Base-by-base conservation (phyloP, 2,329 filamentous ascomycete species). In the Exophiala xenobiotica region DNA sequence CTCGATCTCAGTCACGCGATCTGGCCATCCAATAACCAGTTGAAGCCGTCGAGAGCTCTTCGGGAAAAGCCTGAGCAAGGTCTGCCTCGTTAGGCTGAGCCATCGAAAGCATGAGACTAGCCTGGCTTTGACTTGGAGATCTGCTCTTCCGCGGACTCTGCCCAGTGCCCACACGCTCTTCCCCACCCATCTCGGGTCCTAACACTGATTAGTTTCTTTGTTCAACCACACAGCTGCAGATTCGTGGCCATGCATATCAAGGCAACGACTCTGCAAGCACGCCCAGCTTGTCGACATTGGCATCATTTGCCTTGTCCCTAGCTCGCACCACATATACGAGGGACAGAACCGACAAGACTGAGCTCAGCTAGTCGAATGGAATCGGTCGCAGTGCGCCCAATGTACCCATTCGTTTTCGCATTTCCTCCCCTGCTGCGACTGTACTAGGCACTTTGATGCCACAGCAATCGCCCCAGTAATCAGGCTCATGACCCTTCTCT, bases 361-460 rank as follows among this genome's bases (percentile, higher is more conserved):
- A 19, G 47, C 16, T 43, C 14, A 27, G n/a, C 55, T 46, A 76
- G 61, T 76, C 73, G 58, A 75, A 75, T 4, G 73, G 73, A 59
- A 76, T 74, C 29, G 71, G 70, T 19, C 72, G 70, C 51, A 99
- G 69, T 88, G 90, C 78, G 33, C 74, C 78, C 12, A 79, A 83
- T 14, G 53, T 59, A 23, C 78, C 80, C 61, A 77, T 78, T 48
- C 78, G 78, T 75, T 95, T 97, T 75, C 81, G 86, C 78, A 87
- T 86, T 72, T 96, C 92, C 61, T 90, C 86, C 11, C 89, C 89
- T 1, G 93, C 95, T 22, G 91, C 95, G 51, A 97, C 80, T 46
- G 90, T 92, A 66, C 91, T 96, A 0, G 93, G 95, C 12, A 99
- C 93, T 63, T 95, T 92, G 70, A 99, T 99, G 20, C 93, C 93